Base-by-base conservation (phyloP, 2,329 filamentous ascomycete genomes). In the Parascedosporium putredinis region DNA sequence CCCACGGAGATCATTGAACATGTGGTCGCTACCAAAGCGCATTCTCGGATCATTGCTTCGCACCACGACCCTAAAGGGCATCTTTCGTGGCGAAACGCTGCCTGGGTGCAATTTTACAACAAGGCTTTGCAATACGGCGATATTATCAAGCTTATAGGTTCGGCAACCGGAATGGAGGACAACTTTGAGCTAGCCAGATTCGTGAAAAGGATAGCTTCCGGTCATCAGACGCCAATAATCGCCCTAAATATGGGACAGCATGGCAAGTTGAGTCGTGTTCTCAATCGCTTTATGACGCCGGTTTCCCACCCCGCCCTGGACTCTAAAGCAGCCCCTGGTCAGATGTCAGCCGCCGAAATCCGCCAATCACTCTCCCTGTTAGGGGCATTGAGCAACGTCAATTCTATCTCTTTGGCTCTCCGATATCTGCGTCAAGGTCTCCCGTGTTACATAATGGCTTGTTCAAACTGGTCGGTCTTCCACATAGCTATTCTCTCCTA, bases 231-330 rank as follows among this genome's bases (percentile, higher is more conserved):
- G n/a, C 91, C 90, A 1, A 70, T 98, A 50, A 96, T 98, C 57
- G 88, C 86, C 1, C 85, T 98, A 62, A 98, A 98, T 67, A 97
- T 98, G 91, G 90, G 91, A 25, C 73, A 80, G 45, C 72, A 79
- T 23, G 93, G 93, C 45, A 93, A 95, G 68, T 76, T 96, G 38
- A 95, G 88, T 60, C 83, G 93, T 29, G 84, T 98, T 42, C 71
- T 94, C 52, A 98, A 98, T 66, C 75, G 78, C 25, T 97, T 97
- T 72, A 81, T 98, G 71, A 97, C 93, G 0, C 93, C 93, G 0
- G 93, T 98, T 12, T 89, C 88, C 3, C 93, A 97, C 63, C 86
- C 88, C 2, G 78, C 77, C 10, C 74, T 97, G n/a, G 89, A 91
- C 0, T 88, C 90, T 68, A 93, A 93, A 62, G 91, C 93, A 34